These are phyloP conservation scores for Leccinum sublutescens DNA, from an alignment of 768 basidiomycete species.

Conservation along the genomic window DNA sequence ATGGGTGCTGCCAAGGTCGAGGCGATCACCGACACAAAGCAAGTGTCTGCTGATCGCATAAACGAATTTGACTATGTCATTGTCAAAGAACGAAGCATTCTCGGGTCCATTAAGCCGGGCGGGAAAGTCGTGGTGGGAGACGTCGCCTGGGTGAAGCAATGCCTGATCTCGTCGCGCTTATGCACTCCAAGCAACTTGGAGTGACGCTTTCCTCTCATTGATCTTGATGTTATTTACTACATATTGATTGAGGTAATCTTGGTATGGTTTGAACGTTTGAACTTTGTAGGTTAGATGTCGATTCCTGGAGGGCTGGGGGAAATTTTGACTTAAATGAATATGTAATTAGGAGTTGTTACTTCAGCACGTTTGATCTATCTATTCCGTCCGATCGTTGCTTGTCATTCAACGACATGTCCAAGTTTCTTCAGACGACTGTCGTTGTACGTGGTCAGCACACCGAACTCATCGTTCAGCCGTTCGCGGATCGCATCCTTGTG, in stretches of 20 bases:
- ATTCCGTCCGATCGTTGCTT: neutral
- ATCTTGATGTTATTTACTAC: constrained; percentile 2
- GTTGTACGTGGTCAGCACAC: constrained; percentile 59
- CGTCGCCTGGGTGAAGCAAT: constrained; percentile 77
- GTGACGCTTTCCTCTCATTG: neutral
- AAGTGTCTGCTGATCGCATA: constrained; percentile 26
- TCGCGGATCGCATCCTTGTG: constrained; percentile 79
- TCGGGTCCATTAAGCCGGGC: constrained; percentile 29
- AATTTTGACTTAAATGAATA: too few species aligned
- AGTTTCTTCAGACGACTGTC: constrained; percentile 43
- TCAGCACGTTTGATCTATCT: neutral
- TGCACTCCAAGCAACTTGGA: constrained; percentile 30
- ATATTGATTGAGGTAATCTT: neutral
- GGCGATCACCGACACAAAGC: constrained; percentile 48
- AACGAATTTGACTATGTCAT: constrained; percentile 61
- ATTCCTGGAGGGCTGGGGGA: neutral
- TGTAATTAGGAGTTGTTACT: neutral
- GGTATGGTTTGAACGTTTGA: neutral
- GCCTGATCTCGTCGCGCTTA: constrained; percentile 62
- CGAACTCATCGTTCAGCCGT: constrained; percentile 76
- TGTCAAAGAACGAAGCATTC: constrained; percentile 42
- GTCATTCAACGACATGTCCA: constrained; percentile 16
- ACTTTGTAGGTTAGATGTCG: neutral
- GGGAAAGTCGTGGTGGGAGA: constrained; percentile 41
- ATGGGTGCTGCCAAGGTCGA: constrained; percentile 79